phyloP scores from a whole-genome alignment of 2,329 filamentous ascomycete genomes.

The Diaporthe amygdali region DNA sequence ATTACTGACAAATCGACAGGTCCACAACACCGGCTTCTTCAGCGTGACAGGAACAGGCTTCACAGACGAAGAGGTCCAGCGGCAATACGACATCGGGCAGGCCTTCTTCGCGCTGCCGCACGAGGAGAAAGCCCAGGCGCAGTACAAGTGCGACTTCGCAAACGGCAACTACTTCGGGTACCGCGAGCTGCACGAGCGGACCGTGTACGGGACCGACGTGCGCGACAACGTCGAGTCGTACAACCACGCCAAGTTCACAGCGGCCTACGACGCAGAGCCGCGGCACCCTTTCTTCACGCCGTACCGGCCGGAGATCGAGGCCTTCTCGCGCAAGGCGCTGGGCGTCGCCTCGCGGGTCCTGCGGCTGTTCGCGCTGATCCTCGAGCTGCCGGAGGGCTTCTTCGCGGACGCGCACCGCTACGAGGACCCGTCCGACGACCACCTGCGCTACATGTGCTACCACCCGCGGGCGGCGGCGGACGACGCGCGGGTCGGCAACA shows the following conservation, averaged over 20 bases:
- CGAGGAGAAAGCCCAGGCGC: conserved; percentile 51
- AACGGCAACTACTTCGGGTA: conserved; percentile 56
- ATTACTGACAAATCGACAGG: conserved; percentile 22
- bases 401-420: conserved; percentile 58
- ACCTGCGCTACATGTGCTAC: conserved; percentile 63
- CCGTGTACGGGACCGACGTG: conserved; percentile 32
- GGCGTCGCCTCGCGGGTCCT: conserved; percentile 34
- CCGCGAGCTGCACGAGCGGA: conserved; percentile 43
- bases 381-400: conserved; percentile 59
- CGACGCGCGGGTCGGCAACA: conserved; percentile 36
- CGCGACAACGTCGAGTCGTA: conserved; percentile 58
- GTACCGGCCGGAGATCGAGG: conserved; percentile 53
- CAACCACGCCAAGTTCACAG: conserved; percentile 58
- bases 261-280: conserved; percentile 40
- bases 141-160: conserved; percentile 49
- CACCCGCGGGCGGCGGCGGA: conserved; percentile 47
- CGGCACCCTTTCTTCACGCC: conserved; percentile 44
- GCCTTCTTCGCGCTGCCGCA: conserved; percentile 55
- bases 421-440: conserved; percentile 55
- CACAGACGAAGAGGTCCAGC: conserved; percentile 54
- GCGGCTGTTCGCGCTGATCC: conserved; percentile 47
- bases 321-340: conserved; percentile 48
- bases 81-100: conserved; percentile 59
- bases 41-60: conserved; percentile 61
- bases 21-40: conserved; percentile 51